Percentiles rank a stretch among this genome's conserved stretches.
phyloP scores from a whole-genome alignment of 2,329 filamentous ascomycete species.

The Diaporthe amygdali region DNA sequence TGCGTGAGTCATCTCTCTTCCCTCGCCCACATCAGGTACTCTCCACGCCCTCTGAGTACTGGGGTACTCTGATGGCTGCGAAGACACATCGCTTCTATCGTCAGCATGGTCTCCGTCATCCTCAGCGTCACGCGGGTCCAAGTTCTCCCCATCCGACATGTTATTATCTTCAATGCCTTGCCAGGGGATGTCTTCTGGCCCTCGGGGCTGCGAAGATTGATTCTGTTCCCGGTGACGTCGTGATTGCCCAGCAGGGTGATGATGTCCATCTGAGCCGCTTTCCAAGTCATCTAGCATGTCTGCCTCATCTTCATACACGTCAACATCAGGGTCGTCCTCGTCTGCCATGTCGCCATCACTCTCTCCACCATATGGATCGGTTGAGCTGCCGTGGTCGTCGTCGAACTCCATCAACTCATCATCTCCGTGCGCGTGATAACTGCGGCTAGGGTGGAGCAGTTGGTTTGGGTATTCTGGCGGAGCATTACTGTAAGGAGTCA shows the following conservation, averaged over 20 bases:
- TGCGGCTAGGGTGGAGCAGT: background rate
- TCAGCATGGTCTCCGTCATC: constrained; percentile 37
- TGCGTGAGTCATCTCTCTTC: constrained; percentile 21
- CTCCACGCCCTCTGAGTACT: constrained; percentile 53
- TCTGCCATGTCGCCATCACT: constrained; percentile 32
- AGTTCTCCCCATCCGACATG: constrained; percentile 56
- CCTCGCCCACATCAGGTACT: constrained; percentile 26
- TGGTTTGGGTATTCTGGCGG: constrained; percentile 43
- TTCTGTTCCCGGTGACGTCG: constrained; percentile 34
- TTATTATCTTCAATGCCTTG: constrained; percentile 58
- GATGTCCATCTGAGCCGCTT: constrained; percentile 34
- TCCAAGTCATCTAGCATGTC: constrained; percentile 32
- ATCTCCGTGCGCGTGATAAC: constrained; percentile 29
- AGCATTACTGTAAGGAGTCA: constrained; percentile 74
- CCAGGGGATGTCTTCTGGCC: constrained; percentile 62
- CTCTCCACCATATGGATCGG: constrained; percentile 34
- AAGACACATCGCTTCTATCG: constrained; percentile 46
- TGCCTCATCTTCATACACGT: constrained; percentile 4
- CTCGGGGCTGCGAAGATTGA: constrained; percentile 21
- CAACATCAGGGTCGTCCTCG: background rate
- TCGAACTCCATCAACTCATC: constrained; percentile 33
- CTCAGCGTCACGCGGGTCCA: constrained; percentile 42
- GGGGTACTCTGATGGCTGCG: constrained; percentile 61
- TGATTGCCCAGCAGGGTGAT: constrained; percentile 28
- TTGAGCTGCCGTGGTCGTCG: constrained; percentile 33